phyloP scores from a whole-genome alignment of 441 rosid genomes.

The Populus tomentosa region DNA sequence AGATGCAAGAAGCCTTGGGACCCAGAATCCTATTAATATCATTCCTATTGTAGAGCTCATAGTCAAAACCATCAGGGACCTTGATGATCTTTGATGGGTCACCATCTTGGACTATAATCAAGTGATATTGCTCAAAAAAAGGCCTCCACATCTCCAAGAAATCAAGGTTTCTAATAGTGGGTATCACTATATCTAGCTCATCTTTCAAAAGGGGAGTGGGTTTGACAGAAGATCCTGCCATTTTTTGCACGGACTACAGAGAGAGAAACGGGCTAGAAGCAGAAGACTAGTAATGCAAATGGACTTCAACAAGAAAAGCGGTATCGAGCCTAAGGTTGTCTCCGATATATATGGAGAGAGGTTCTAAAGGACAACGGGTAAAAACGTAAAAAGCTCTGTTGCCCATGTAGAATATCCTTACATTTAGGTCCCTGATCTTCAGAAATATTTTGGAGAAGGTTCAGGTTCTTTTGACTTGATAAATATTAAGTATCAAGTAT shows the following conservation, averaged over 20 bases:
- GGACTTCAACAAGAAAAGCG: neutral
- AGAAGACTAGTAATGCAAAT: neutral
- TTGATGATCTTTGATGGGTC: constrained; percentile 75
- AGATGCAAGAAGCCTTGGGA: constrained; percentile 94
- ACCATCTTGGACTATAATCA: constrained; percentile 94
- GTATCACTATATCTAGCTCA: constrained; percentile 90
- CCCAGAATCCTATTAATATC: constrained; percentile 85
- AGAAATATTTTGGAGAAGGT: neutral
- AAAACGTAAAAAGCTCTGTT: neutral
- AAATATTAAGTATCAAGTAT: too few species aligned
- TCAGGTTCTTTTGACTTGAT: neutral
- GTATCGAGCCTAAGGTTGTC: neutral
- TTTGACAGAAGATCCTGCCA: constrained; percentile 35
- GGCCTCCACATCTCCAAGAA: constrained; percentile 98
- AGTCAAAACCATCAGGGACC: constrained; percentile 85
- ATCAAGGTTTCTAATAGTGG: constrained; percentile 89
- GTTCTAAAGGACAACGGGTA: neutral
- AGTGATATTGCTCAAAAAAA: constrained; percentile 78
- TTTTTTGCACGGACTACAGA: constrained; percentile 1
- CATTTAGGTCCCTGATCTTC: neutral
- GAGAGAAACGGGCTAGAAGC: neutral
- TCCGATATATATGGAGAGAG: neutral
- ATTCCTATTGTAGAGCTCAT: constrained; percentile 87
- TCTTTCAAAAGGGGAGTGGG: constrained; percentile 56
- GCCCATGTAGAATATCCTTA: neutral